These are phyloP conservation scores for Eremothecium cymbalariae DNA, from an alignment of 1,139 yeast genomes.

Conservation along the genomic window DNA sequence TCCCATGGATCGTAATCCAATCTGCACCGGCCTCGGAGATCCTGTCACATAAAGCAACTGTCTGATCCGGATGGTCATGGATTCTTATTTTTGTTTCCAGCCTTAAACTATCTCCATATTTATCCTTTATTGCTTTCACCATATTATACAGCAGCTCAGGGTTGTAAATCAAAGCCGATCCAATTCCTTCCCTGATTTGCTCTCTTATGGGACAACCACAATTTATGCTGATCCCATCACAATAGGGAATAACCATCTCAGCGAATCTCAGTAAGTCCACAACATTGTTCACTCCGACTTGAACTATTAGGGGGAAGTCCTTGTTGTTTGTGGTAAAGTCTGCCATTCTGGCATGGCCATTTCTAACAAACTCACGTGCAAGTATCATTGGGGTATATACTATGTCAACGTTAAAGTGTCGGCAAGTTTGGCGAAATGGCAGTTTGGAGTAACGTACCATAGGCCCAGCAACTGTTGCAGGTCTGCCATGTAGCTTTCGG, in stretches of 20 bases:
- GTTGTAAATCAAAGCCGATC: conserved; percentile 86
- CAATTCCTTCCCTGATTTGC: conserved; percentile 92
- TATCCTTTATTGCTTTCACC: conserved; percentile 74
- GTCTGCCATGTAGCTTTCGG: conserved; percentile 22
- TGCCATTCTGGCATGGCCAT: conserved; percentile 66
- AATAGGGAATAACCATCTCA: conserved; percentile 80
- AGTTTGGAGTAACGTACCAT: conserved; percentile 95
- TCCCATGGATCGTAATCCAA: conserved; percentile 88
- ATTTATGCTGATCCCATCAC: conserved; percentile 89
- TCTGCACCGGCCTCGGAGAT: conserved; percentile 89
- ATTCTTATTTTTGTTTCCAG: conserved; percentile 89
- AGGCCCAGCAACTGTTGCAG: conserved; percentile 69
- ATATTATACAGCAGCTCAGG: conserved; percentile 73
- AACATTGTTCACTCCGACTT: conserved; percentile 84
- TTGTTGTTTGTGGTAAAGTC: conserved; percentile 71
- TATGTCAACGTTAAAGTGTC: conserved; percentile 69
- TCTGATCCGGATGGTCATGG: conserved; percentile 65
- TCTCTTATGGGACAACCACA: conserved; percentile 98
- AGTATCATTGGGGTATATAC: conserved; percentile 94
- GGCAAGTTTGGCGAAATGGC: conserved; percentile 76
- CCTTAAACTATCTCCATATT: conserved; percentile 60
- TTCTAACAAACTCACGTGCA: conserved; percentile 89
- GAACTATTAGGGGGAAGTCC: conserved; percentile 74
- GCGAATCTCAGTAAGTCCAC: conserved; percentile 78
- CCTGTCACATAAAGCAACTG: conserved; percentile 59